Percentiles rank a stretch among this genome's conserved stretches.
Evolutionary conservation across 2,329 filamentous ascomycete species (phyloP).

Genomic region (Aquanectria penicillioides): DNA sequence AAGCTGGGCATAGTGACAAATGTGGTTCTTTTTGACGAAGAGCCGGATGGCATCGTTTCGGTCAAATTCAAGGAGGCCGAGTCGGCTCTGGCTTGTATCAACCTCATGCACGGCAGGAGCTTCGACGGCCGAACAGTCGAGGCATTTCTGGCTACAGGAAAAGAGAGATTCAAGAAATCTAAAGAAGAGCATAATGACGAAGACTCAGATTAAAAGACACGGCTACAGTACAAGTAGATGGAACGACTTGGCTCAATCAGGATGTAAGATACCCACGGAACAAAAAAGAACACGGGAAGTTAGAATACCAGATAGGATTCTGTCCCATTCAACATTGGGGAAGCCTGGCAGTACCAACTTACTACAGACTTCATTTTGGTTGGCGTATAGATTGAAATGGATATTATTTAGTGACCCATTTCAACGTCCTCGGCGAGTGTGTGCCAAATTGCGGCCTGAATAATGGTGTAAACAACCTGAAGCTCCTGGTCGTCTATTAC

Average conservation of each 20-base stretch:
- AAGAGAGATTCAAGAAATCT: conserved; percentile 78
- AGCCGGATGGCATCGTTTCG: conserved; percentile 84
- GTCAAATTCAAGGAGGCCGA: conserved; percentile 81
- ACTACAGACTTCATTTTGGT: background rate
- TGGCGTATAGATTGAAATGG: conserved; percentile 5
- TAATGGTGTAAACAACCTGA: conserved; percentile 72
- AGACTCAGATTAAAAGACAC: conserved; percentile 43
- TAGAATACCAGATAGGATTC: conserved; percentile 6
- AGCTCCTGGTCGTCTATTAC: conserved; percentile 70
- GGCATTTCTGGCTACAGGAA: conserved; percentile 76
- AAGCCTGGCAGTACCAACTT: background rate
- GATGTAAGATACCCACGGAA: conserved; percentile 42
- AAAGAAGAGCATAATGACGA: conserved; percentile 63
- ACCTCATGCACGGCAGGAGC: conserved; percentile 80
- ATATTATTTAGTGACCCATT: conserved; percentile 38
- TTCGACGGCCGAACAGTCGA: conserved; percentile 79
- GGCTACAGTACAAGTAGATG: conserved; percentile 8
- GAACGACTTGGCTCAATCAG: conserved; percentile 22
- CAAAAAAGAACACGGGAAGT: conserved; percentile 15
- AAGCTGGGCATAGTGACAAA: conserved; percentile 91
- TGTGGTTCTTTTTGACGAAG: conserved; percentile 88
- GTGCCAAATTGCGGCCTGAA: conserved; percentile 80
- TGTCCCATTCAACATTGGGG: background rate
- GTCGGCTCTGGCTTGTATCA: conserved; percentile 77
- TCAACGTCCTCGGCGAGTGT: conserved; percentile 58